These are phyloP conservation scores for Phytophthora idaei DNA, from an alignment of 352 stramenopile species.

Conservation along the genomic window DNA sequence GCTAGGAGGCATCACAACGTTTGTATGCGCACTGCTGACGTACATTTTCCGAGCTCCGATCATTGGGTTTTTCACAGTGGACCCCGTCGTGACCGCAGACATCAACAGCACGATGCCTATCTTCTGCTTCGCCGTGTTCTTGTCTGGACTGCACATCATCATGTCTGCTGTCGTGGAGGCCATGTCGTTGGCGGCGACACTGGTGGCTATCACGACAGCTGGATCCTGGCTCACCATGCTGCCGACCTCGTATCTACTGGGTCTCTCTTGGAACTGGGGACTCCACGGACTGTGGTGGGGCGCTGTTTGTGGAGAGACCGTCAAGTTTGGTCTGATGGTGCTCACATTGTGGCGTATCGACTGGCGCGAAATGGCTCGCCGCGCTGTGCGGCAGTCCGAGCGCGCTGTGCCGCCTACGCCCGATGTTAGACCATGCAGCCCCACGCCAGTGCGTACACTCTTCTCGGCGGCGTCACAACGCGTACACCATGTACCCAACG, in stretches of 20 bases:
- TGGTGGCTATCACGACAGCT: conserved; percentile 68
- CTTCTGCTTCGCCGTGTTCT: conserved; percentile 76
- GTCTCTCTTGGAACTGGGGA: conserved; percentile 53
- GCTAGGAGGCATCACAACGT: conserved; percentile 59
- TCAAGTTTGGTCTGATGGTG: conserved; percentile 79
- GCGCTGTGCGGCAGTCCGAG: conserved; percentile 71
- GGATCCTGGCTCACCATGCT: conserved; percentile 83
- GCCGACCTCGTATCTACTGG: conserved; percentile 63
- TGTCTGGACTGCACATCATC: conserved; percentile 81
- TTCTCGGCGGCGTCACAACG: conserved; percentile 31
- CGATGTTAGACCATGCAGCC: conserved; percentile 47
- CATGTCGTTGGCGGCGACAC: conserved; percentile 76
- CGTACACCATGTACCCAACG: conserved; percentile 22
- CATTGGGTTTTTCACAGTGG: conserved; percentile 71
- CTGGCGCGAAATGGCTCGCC: conserved; percentile 72
- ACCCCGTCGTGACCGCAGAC: conserved; percentile 53
- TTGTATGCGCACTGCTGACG: conserved; percentile 57
- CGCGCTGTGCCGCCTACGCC: conserved; percentile 32
- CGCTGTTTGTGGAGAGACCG: conserved; percentile 65
- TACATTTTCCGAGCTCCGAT: conserved; percentile 63
- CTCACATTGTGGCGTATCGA: conserved; percentile 64
- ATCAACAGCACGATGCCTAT: conserved; percentile 71
- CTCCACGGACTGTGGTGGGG: conserved; percentile 80
- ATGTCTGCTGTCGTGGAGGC: conserved; percentile 80
- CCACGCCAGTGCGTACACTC: conserved; percentile 34